phyloP scores from a whole-genome alignment of 352 stramenopile species.

The Globisporangium echinulatum region DNA sequence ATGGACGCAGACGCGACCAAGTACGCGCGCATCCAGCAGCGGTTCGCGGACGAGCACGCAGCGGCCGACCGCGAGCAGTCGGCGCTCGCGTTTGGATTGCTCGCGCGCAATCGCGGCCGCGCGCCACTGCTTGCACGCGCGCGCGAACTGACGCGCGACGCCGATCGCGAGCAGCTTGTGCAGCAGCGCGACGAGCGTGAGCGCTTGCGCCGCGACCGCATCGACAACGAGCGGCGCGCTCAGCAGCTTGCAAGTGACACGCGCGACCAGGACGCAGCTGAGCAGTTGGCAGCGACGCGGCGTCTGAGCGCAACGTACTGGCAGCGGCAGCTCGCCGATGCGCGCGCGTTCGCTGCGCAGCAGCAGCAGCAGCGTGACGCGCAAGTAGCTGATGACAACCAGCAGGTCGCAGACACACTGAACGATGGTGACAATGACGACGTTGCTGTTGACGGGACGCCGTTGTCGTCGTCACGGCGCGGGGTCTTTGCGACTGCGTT shows the following conservation, averaged over 20 bases:
- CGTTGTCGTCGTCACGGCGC: conserved; percentile 21
- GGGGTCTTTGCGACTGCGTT: conserved; percentile 53
- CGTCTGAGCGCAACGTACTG: conserved; percentile 66
- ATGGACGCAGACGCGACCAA: conserved; percentile 62
- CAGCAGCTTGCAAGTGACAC: conserved; percentile 23
- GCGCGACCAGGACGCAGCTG: conserved; percentile 15
- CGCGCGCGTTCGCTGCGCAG: conserved; percentile 35
- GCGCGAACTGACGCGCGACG: conserved; percentile 45
- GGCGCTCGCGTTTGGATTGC: conserved; percentile 44
- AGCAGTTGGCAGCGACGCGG: conserved; percentile 26
- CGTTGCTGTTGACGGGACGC: too few species aligned
- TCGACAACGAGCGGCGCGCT: conserved; percentile 30
- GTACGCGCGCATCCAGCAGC: conserved; percentile 39
- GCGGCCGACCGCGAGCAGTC: conserved; percentile 25
- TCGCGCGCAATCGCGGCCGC: conserved; percentile 51
- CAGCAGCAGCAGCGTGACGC: conserved; percentile 29
- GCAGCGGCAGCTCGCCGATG: conserved; percentile 54
- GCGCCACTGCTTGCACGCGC: conserved; percentile 44
- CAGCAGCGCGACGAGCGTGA: conserved; percentile 36
- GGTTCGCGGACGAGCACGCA: conserved; percentile 33
- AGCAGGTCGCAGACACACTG: neutral
- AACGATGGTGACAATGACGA: neutral
- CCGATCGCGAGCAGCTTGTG: conserved; percentile 27
- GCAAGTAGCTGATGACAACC: conserved; percentile 28
- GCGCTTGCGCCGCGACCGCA: conserved; percentile 24